Base-by-base conservation (phyloP, 2,329 filamentous ascomycete species). In the Berkeleyomyces basicola region DNA sequence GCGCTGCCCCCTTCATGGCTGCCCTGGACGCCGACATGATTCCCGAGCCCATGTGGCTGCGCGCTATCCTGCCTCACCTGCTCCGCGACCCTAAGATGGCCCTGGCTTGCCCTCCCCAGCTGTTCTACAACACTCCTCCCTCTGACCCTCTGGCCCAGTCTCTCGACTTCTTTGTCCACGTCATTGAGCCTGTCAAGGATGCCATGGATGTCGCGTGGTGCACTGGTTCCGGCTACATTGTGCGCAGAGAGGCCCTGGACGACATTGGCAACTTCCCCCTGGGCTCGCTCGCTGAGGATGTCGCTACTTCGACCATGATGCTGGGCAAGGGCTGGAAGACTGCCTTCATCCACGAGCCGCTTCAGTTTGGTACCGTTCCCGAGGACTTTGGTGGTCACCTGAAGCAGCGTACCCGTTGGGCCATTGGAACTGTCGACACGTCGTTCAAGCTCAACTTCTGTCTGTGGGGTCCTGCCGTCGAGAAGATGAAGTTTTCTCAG, bases 1-100 rank as follows among this genome's bases (percentile, higher is more conserved):
- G 81, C 33, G 74, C 79, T n/a, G 75, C 75, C 47, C 75, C 80
- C 67, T 84, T 76, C 69, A 79, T 85, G 69, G 82, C 82, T n/a
- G 79, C 80, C 46, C 72, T 86, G 42, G 83, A 86, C 68, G 83
- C 82, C 23, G 83, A 86, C 68, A 86, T 86, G 83, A 85, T 86
- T 70, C 80, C 82, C 5, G 80, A 84, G 69, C 74, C 74, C 60
- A 72, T 79, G 57, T 85, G 82, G 81, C 74, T 85, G 14, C 78
- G 82, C 46, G 78, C 79, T 37, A 69, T 82, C 14, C 70, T 84
- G n/a, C 79, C 82, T 62, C 82, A 85, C 68, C 70, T 84, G 62
- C 67, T 84, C n/a, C 70, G 74, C 64, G 79, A 84, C 67, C 73
- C 76, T 49, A 80, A 79, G 69, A 75, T 82, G 73, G 80, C 79